phyloP scores from a whole-genome alignment of 192 early-diverging fungal genomes.

The Coemansia sp. region DNA sequence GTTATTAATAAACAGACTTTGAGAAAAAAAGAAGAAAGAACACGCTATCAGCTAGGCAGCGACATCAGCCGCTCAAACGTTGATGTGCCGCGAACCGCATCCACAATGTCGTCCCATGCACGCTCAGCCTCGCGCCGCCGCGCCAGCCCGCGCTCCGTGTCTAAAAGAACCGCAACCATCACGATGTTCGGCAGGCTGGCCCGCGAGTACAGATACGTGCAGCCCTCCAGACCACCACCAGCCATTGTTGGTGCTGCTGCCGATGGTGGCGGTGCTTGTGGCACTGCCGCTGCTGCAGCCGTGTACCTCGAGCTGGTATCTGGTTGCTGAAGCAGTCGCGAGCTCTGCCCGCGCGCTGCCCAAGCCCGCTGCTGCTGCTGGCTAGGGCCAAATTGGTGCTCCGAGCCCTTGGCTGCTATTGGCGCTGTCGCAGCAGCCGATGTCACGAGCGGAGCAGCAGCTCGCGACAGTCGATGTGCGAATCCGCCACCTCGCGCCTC shows the following conservation, averaged over 20 bases:
- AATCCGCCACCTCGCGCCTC: constrained; percentile 19
- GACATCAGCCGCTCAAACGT: constrained; percentile 41
- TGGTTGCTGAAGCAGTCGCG: constrained; percentile 4
- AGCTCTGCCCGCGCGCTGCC: constrained; percentile 5
- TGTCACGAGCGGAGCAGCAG: constrained; percentile 4
- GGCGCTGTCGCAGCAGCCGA: background rate
- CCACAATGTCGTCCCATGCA: constrained; percentile 49
- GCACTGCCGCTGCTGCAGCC: background rate
- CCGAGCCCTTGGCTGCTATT: background rate
- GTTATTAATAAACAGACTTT: background rate
- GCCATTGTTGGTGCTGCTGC: constrained; percentile 9
- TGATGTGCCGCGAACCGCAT: constrained; percentile 40
- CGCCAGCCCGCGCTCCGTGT: constrained; percentile 39
- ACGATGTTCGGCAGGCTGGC: constrained; percentile 41
- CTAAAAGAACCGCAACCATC: constrained; percentile 41
- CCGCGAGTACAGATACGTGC: constrained; percentile 53
- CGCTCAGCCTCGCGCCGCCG: constrained; percentile 48
- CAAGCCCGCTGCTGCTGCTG: constrained; percentile 15
- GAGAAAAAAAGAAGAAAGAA: background rate
- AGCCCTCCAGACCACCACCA: constrained; percentile 28
- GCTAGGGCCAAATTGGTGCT: constrained; percentile 7
- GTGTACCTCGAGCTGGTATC: background rate
- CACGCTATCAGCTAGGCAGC: constrained; percentile 14
- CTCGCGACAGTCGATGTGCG: constrained; percentile 21
- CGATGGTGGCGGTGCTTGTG: background rate